These are phyloP conservation scores for Rhizopogon vulgaris DNA, from an alignment of 768 basidiomycete species.

Conservation along the genomic window DNA sequence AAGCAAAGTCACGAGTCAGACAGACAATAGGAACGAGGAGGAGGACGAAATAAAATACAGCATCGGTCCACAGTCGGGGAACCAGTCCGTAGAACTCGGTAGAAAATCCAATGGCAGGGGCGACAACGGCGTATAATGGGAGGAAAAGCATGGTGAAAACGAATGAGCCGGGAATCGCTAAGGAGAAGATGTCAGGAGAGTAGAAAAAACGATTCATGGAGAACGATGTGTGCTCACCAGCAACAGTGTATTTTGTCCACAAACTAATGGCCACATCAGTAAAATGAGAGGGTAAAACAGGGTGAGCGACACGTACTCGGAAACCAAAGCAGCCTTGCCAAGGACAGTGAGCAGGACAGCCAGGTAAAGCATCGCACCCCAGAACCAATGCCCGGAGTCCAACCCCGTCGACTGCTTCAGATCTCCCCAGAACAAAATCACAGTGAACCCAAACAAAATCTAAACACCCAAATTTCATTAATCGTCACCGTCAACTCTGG, in stretches of 20 bases:
- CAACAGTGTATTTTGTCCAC: slow-evolving; percentile 99
- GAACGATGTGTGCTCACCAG: slow-evolving; percentile 41
- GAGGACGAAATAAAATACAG: slow-evolving; percentile 86
- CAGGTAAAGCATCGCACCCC: slow-evolving; percentile 96
- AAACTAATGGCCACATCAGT: slow-evolving; percentile 43
- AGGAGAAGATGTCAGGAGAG: slow-evolving; percentile 4
- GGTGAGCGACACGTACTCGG: slow-evolving; percentile 66
- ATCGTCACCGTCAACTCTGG: not conserved
- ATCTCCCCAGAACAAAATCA: slow-evolving; percentile 91
- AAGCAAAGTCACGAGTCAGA: slow-evolving; percentile 81
- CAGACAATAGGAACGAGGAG: slow-evolving; percentile 81
- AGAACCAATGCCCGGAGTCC: slow-evolving; percentile 95
- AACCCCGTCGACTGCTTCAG: slow-evolving; percentile 73
- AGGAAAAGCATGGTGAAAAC: slow-evolving; percentile 94
- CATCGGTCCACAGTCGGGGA: slow-evolving; percentile 81
- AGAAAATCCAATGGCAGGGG: slow-evolving; percentile 85
- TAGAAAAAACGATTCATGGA: not conserved
- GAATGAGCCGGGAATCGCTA: slow-evolving; percentile 96
- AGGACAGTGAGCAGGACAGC: slow-evolving; percentile 91
- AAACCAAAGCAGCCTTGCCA: slow-evolving; percentile 94
- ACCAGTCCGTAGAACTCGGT: slow-evolving; percentile 88
- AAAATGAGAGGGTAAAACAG: not conserved
- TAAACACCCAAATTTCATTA: slow-evolving; percentile 22
- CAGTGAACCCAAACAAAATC: slow-evolving; percentile 84
- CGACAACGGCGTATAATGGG: slow-evolving; percentile 82